Evolutionary conservation across 345 rosid species (phyloP).

Genomic region (Dipteronia sinensis): DNA sequence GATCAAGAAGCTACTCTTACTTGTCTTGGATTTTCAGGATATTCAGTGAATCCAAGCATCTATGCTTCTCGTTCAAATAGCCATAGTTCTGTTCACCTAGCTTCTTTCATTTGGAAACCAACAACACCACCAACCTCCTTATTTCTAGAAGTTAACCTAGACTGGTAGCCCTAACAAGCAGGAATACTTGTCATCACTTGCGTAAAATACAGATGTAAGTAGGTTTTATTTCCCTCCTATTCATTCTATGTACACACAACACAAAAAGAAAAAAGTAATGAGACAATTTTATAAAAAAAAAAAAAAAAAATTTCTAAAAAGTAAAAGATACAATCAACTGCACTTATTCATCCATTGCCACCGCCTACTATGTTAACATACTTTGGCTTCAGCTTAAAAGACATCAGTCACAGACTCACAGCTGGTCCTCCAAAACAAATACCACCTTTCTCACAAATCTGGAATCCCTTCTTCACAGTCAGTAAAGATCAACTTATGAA

Average conservation of each 20-base stretch:
- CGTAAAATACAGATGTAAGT: background rate
- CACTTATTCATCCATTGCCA: too few relatives aligned
- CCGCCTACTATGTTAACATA: background rate
- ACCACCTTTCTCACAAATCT: background rate
- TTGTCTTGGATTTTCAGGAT: background rate
- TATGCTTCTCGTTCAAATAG: background rate
- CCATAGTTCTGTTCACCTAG: too few relatives aligned
- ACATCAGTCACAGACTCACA: background rate
- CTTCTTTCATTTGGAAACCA: background rate
- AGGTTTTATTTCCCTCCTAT: too few relatives aligned
- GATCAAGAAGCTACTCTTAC: background rate
- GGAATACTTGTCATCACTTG: background rate
- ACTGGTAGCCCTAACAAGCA: background rate
- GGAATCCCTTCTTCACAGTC: background rate
- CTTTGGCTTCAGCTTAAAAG: background rate
- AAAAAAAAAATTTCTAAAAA: too few relatives aligned
- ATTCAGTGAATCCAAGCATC: background rate
- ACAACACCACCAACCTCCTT: background rate
- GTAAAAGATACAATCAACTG: too few relatives aligned
- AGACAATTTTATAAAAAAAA: too few relatives aligned
- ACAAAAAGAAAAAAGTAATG: too few relatives aligned
- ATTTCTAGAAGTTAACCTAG: background rate
- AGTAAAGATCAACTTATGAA: background rate
- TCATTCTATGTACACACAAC: too few relatives aligned
- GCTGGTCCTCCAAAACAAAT: background rate